phyloP scores from a whole-genome alignment of 164 flowering plant genomes.

The Macadamia tetraphylla region DNA sequence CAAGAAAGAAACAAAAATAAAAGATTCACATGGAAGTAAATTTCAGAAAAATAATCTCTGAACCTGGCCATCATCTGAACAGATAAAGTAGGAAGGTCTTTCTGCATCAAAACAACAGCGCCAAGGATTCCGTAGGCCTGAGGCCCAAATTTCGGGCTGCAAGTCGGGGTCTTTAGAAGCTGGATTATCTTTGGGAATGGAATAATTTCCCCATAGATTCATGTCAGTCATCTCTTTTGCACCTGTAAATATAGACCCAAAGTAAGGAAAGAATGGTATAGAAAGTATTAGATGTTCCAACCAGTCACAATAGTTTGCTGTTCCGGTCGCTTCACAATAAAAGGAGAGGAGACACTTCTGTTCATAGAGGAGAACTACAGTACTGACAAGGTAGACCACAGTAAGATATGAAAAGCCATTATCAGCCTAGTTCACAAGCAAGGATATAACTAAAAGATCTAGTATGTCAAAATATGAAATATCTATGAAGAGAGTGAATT shows the following conservation, averaged over 20 bases:
- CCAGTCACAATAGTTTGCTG: not conserved
- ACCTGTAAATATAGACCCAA: slow-evolving; percentile 38
- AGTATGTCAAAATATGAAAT: too few species aligned
- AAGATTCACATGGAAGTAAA: too few species aligned
- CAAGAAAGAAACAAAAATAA: too few species aligned
- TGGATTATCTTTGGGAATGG: slow-evolving; percentile 87
- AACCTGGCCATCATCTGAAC: slow-evolving; percentile 92
- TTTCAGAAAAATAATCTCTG: not conserved
- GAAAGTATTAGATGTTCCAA: not conserved
- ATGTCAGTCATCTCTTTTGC: slow-evolving; percentile 40
- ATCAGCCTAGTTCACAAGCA: not conserved
- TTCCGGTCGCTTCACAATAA: not conserved
- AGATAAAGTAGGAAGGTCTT: slow-evolving; percentile 80
- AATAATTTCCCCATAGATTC: slow-evolving; percentile 89
- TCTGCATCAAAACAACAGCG: slow-evolving; percentile 91
- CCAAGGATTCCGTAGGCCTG: slow-evolving; percentile 94
- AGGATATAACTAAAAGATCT: not conserved
- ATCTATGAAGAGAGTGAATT: too few species aligned
- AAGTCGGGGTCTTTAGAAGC: slow-evolving; percentile 40
- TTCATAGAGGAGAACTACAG: not conserved
- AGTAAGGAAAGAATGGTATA: slow-evolving; percentile 2
- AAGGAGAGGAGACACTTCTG: not conserved
- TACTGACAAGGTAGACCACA: not conserved
- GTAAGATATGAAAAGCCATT: not conserved
- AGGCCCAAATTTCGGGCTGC: slow-evolving; percentile 86